Percentiles rank a stretch among this genome's conserved stretches.
phyloP scores from a whole-genome alignment of 495 filamentous ascomycete genomes.

The Penicillium ochrochloron region DNA sequence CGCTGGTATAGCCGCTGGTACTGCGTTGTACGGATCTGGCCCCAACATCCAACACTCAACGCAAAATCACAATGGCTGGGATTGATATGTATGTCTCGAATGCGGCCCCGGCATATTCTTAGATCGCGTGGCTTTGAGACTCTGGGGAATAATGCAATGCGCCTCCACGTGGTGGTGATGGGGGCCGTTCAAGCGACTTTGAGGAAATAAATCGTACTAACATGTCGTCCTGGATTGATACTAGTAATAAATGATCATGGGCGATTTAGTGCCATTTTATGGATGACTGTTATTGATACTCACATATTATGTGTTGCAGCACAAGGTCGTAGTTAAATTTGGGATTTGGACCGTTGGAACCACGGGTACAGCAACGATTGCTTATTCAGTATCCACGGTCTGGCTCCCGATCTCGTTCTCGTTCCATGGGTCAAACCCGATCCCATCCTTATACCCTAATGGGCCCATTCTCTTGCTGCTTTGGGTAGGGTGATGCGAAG shows the following conservation, averaged over 20 bases:
- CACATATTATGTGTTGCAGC: background rate
- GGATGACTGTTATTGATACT: background rate
- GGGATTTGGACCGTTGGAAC: background rate
- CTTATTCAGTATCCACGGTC: background rate
- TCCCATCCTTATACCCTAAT: background rate
- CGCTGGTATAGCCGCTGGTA: conserved; percentile 6
- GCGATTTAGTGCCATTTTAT: background rate
- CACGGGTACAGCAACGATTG: background rate
- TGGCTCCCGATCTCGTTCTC: background rate
- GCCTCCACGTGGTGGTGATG: background rate
- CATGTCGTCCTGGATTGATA: background rate
- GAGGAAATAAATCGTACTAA: background rate
- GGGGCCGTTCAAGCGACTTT: background rate
- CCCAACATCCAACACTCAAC: background rate
- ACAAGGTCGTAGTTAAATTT: background rate
- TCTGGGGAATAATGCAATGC: background rate
- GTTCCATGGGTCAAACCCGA: background rate
- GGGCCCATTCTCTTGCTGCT: background rate
- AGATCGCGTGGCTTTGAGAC: background rate
- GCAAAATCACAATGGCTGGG: background rate
- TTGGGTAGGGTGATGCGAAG: background rate
- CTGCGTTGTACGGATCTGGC: background rate
- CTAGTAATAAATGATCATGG: too few relatives aligned
- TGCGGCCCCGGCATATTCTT: background rate
- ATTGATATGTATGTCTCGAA: background rate